Conservation (phyloP, 805 yeast genomes). For the Torulaspora gathmanii region DNA sequence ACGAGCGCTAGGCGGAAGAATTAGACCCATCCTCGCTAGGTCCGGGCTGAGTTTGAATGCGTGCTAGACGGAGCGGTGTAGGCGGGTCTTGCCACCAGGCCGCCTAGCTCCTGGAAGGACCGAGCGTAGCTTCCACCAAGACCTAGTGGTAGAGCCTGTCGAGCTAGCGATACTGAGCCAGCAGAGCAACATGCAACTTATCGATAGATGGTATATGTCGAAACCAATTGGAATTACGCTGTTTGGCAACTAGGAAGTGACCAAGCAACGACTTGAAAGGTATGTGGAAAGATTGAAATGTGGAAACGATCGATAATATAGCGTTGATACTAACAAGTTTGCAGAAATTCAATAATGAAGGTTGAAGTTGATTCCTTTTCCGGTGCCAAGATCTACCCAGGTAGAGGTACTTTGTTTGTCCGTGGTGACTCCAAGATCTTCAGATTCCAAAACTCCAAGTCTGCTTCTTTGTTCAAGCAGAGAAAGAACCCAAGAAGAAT, state of each 20-base stretch:
- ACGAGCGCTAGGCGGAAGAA: too few relatives aligned
- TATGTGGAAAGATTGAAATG: conserved; percentile 15
- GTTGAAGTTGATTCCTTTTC: conserved; percentile 99
- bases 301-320: not conserved
- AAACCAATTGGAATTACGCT: not conserved
- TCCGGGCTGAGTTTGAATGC: not conserved
- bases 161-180: not conserved
- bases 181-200: not conserved
- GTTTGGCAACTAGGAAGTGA: conserved; percentile 7
- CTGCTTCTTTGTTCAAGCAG: conserved; percentile 97
- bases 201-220: not conserved
- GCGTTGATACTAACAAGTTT: not conserved
- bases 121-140: not conserved
- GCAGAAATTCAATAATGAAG: conserved; percentile 63
- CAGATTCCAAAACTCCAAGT: conserved; percentile 98
- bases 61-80: not conserved
- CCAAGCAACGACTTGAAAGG: conserved; percentile 26
- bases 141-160: not conserved
- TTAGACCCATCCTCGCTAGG: not conserved
- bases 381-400: conserved; percentile 99
- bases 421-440: conserved; percentile 99
- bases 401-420: conserved; percentile 98
- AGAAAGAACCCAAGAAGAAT: conserved; percentile 99
- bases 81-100: not conserved
- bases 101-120: not conserved